Conservation (phyloP, 164 flowering plant species). For the Kalanchoe fedtschenkoi region DNA sequence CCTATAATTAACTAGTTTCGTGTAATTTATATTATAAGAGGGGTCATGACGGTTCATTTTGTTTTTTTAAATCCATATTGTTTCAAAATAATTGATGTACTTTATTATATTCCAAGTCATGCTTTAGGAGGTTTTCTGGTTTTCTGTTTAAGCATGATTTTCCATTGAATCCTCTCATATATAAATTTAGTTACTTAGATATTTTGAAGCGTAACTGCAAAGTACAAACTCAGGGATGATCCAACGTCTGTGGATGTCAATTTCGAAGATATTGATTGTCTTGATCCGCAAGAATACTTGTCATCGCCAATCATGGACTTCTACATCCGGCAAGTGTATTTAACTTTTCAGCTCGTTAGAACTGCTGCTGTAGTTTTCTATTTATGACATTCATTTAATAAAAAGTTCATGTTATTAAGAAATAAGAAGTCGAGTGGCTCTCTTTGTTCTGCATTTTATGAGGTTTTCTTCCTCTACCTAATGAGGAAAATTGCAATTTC, state of each 20-base stretch:
- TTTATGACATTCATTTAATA: not conserved
- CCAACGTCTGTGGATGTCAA: constrained; percentile 64
- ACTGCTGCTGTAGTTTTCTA: not conserved
- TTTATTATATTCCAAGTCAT: too few species aligned
- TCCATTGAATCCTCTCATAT: too few species aligned
- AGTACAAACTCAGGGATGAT: constrained; percentile 49
- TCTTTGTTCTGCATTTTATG: not conserved
- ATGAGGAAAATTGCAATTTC: not conserved
- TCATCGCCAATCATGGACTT: constrained; percentile 83
- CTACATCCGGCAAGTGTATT: constrained; percentile 59
- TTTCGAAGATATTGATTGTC: constrained; percentile 51
- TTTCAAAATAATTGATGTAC: too few species aligned
- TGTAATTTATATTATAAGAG: too few species aligned
- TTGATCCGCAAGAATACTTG: constrained; percentile 57
- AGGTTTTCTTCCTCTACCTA: not conserved
- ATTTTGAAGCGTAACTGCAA: not conserved
- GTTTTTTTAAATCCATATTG: too few species aligned
- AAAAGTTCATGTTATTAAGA: not conserved
- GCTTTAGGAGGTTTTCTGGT: too few species aligned
- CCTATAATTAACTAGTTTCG: too few species aligned
- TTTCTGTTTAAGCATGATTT: too few species aligned
- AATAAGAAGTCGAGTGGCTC: not conserved
- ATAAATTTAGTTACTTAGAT: too few species aligned
- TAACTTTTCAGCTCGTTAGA: not conserved
- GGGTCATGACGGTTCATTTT: too few species aligned